These are phyloP conservation scores for Daldinia childiae DNA, from an alignment of 495 filamentous ascomycete species.

Conservation along the genomic window DNA sequence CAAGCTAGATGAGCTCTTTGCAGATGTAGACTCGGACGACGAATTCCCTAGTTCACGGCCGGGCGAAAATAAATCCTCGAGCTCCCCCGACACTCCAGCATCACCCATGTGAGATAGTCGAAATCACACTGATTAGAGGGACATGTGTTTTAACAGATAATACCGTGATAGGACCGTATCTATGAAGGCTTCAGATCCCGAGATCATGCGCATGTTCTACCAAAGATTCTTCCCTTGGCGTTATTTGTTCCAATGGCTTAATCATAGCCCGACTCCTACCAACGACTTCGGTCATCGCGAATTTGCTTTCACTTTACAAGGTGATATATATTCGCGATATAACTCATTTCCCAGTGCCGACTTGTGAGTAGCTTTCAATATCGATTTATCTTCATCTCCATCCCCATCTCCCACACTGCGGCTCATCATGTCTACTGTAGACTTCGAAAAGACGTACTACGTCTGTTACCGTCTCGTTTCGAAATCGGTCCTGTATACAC, in stretches of 20 bases:
- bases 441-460: conserved; percentile 89
- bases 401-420: not conserved
- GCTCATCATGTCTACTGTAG: conserved; percentile 51
- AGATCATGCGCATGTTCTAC: conserved; percentile 90
- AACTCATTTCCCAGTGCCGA: conserved; percentile 88
- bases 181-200: conserved; percentile 69
- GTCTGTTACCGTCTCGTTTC: conserved; percentile 88
- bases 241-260: conserved; percentile 96
- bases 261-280: conserved; percentile 85
- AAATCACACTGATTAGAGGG: not conserved
- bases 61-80: conserved; percentile 40
- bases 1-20: conserved; percentile 83
- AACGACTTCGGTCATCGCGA: conserved; percentile 92
- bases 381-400: not conserved
- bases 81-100: not conserved
- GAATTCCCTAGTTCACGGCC: conserved; percentile 70
- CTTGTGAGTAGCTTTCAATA: conserved; percentile 62
- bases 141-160: conserved; percentile 11
- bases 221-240: conserved; percentile 96
- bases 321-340: conserved; percentile 91
- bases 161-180: conserved; percentile 30
- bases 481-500: conserved; percentile 97
- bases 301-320: conserved; percentile 91
- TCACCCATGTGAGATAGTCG: conserved; percentile 40
- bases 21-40: conserved; percentile 78